phyloP scores from a whole-genome alignment of 192 early-diverging fungal genomes.

The Entrophospora sp. region DNA sequence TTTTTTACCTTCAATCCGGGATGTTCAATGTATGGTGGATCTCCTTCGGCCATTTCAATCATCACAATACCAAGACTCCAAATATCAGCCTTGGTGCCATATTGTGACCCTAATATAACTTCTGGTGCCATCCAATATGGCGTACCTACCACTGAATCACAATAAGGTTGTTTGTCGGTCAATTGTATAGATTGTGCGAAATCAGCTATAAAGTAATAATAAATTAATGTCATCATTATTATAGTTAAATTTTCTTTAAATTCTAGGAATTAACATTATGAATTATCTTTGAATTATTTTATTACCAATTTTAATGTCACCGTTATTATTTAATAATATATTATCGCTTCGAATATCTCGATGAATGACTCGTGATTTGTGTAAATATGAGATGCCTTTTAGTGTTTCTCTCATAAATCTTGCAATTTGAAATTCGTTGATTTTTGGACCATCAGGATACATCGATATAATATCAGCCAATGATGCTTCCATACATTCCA shows the following conservation, averaged over 20 bases:
- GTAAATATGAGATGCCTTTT: conserved; percentile 67
- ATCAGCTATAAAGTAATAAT: conserved; percentile 52
- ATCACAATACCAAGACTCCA: conserved; percentile 93
- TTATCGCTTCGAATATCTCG: conserved; percentile 91
- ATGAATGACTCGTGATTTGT: conserved; percentile 74
- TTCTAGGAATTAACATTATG: conserved; percentile 1
- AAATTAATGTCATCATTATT: neutral
- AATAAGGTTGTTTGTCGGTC: conserved; percentile 64
- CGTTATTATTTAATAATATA: conserved; percentile 68
- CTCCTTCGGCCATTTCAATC: conserved; percentile 92
- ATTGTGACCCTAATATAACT: conserved; percentile 82
- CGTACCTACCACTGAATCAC: conserved; percentile 80
- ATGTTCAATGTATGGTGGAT: conserved; percentile 89
- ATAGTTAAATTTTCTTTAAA: neutral
- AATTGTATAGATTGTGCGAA: conserved; percentile 93
- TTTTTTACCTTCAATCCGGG: conserved; percentile 49
- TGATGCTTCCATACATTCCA: conserved; percentile 98
- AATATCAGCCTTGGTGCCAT: conserved; percentile 80
- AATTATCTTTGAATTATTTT: neutral
- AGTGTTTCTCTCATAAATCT: conserved; percentile 77
- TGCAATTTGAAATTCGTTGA: conserved; percentile 91
- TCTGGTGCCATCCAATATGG: conserved; percentile 99
- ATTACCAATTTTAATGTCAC: conserved; percentile 76
- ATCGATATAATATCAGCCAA: conserved; percentile 97
- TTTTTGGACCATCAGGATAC: conserved; percentile 30